Evolutionary conservation across 2,329 filamentous ascomycete genomes (phyloP).

Genomic region (Talaromyces atroroseus): DNA sequence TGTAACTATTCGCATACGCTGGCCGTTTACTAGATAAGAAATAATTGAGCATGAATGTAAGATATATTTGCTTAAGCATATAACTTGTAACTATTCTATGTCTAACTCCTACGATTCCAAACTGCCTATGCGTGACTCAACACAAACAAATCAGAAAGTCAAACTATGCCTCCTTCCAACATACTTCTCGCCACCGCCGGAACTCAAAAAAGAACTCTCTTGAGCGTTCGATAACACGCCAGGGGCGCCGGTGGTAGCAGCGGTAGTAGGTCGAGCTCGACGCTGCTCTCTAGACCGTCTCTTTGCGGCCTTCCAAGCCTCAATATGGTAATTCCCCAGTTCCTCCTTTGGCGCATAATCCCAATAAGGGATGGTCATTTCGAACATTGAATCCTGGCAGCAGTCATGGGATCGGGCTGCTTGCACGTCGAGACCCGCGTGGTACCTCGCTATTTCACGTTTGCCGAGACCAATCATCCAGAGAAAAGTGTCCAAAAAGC

Average conservation of each 20-base stretch:
- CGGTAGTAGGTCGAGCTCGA: neutral
- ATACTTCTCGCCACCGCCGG: neutral
- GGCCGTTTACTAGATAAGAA: neutral
- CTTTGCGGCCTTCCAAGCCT: constrained; percentile 10
- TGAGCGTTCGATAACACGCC: neutral
- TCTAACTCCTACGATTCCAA: neutral
- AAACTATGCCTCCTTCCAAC: constrained; percentile 6
- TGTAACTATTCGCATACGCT: neutral
- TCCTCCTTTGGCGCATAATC: constrained; percentile 14
- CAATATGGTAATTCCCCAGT: constrained; percentile 15
- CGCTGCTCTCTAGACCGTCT: constrained; percentile 1
- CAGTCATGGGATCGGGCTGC: constrained; percentile 13
- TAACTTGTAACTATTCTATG: neutral
- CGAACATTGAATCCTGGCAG: constrained; percentile 16
- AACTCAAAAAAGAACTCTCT: neutral
- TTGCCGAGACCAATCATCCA: constrained; percentile 9
- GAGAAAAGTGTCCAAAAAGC: constrained; percentile 9
- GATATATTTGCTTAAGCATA: neutral
- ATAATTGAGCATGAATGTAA: neutral
- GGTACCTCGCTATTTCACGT: constrained; percentile 14
- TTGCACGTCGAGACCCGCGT: constrained; percentile 16
- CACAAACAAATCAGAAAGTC: neutral
- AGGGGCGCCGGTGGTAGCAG: neutral
- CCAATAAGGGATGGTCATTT: constrained; percentile 14
- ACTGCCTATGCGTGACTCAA: too few species aligned